Conservation (phyloP, 2,329 filamentous ascomycete genomes). For the Diaporthe eres region DNA sequence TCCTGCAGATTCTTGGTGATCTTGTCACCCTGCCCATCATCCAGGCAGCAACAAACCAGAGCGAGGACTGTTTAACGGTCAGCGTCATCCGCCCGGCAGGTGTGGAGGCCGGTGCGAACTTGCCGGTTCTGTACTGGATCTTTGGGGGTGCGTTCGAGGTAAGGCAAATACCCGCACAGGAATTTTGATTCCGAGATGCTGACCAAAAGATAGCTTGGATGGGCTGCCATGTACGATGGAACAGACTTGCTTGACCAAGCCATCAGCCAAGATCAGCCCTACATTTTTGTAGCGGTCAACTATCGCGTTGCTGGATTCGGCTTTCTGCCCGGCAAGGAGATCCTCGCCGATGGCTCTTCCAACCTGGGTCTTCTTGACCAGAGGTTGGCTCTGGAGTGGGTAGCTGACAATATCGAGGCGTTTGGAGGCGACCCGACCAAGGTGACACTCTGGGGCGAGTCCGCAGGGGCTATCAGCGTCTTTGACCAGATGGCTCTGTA, state of each 20-base stretch:
- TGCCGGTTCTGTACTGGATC: slow-evolving; percentile 80
- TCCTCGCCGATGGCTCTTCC: slow-evolving; percentile 75
- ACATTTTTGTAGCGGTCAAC: slow-evolving; percentile 83
- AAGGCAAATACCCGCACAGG: not conserved
- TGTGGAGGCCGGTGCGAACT: slow-evolving; percentile 65
- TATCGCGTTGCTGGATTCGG: slow-evolving; percentile 84
- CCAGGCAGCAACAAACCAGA: slow-evolving; percentile 65
- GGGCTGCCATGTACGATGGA: slow-evolving; percentile 66
- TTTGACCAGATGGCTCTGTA: slow-evolving; percentile 83
- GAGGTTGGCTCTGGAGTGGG: slow-evolving; percentile 80
- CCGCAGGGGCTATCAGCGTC: slow-evolving; percentile 79
- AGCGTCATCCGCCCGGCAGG: slow-evolving; percentile 72
- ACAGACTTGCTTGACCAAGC: slow-evolving; percentile 61
- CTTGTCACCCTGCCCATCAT: slow-evolving; percentile 71
- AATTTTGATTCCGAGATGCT: not conserved
- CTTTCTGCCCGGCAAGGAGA: slow-evolving; percentile 78
- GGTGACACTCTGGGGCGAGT: slow-evolving; percentile 85
- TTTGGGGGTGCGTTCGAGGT: slow-evolving; percentile 76
- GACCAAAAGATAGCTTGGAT: slow-evolving; percentile 56
- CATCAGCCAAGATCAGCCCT: slow-evolving; percentile 68
- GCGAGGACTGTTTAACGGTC: slow-evolving; percentile 76
- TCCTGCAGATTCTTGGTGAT: slow-evolving; percentile 62
- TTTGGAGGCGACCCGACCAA: slow-evolving; percentile 86
- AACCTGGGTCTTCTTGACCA: slow-evolving; percentile 84
- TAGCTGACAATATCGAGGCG: slow-evolving; percentile 80